These are phyloP conservation scores for Zea mays DNA, from an alignment of 176 grass and related monocot genomes.

Conservation along the genomic window DNA sequence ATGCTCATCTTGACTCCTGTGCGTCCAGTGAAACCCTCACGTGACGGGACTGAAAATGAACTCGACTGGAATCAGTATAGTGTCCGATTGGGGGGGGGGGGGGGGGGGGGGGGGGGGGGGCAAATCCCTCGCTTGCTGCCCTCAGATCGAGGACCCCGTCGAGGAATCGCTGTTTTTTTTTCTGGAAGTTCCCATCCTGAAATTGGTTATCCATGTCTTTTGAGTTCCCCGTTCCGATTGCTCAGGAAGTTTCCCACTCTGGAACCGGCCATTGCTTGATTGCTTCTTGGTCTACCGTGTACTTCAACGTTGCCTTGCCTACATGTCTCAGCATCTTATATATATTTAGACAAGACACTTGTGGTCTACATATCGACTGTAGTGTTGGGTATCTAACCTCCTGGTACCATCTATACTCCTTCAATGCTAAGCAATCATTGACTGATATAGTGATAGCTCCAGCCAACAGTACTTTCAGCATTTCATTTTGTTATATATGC, in stretches of 20 bases:
- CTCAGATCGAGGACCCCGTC: too few relatives aligned
- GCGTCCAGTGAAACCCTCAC: too few relatives aligned
- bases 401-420: constrained; percentile 5
- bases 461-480: neutral
- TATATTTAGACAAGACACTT: neutral
- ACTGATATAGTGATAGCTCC: neutral
- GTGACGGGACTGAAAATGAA: too few relatives aligned
- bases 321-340: neutral
- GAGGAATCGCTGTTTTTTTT: neutral
- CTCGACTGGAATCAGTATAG: too few relatives aligned
- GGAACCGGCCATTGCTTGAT: neutral
- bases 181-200: neutral
- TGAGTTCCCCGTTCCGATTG: too few relatives aligned
- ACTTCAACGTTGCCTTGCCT: constrained; percentile 17
- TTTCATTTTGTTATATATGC: neutral
- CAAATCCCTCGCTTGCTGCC: too few relatives aligned
- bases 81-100: too few relatives aligned
- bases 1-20: too few relatives aligned
- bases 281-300: neutral
- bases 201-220: too few relatives aligned
- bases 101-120: too few relatives aligned
- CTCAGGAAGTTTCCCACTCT: too few relatives aligned
- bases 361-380: neutral
- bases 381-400: neutral
- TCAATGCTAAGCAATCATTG: neutral